phyloP scores from a whole-genome alignment of 2,329 filamentous ascomycete species.

The Paramyrothecium sp. region DNA sequence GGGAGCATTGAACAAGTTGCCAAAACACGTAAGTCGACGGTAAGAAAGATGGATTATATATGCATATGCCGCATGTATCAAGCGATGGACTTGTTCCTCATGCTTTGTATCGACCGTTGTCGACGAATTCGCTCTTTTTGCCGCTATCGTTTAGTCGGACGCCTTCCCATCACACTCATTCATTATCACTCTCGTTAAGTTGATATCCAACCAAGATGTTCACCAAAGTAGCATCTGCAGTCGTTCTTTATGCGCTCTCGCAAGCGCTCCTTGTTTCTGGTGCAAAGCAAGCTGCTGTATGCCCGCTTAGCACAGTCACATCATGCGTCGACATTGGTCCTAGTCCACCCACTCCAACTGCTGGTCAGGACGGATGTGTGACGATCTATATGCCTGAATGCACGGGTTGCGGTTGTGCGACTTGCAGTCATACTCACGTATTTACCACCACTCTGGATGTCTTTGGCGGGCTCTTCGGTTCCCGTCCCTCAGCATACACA shows the following conservation, averaged over 20 bases:
- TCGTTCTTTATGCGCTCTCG: background rate
- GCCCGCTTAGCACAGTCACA: background rate
- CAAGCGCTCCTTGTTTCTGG: background rate
- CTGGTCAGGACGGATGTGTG: constrained; percentile 16
- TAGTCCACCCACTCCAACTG: constrained; percentile 15
- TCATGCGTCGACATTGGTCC: background rate
- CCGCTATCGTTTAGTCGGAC: background rate
- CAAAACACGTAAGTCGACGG: background rate
- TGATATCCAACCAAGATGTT: background rate
- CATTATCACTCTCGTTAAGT: background rate
- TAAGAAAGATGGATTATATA: background rate
- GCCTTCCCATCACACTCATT: background rate
- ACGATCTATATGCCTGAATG: constrained; percentile 22
- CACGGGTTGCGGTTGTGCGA: constrained; percentile 16
- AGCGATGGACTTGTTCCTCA: background rate
- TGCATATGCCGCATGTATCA: background rate
- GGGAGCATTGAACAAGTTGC: background rate
- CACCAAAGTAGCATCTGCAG: background rate
- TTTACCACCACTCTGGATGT: constrained; percentile 21
- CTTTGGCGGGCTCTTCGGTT: constrained; percentile 14
- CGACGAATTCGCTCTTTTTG: background rate
- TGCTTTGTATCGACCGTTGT: background rate
- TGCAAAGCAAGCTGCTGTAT: background rate
- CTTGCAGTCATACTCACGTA: constrained; percentile 18
- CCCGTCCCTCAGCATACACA: constrained; percentile 13